Percentiles rank a stretch among this genome's conserved stretches.
These are phyloP conservation scores for Murraya koenigii DNA, from an alignment of 345 rosid species.

Conservation along the genomic window DNA sequence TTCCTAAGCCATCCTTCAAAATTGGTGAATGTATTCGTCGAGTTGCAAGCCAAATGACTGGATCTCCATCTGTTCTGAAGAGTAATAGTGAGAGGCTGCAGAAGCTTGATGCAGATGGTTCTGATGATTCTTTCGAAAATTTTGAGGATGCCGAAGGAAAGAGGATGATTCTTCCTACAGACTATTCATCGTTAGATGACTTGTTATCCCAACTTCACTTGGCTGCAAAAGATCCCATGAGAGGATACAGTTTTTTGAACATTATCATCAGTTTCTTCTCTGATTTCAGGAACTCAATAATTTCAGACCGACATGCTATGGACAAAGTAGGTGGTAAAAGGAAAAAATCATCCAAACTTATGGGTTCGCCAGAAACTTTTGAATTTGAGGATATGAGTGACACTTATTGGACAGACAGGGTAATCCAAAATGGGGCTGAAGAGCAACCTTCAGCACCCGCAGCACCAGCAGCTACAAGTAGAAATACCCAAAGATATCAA, in stretches of 20 bases:
- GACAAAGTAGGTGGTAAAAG: slow-evolving; percentile 49
- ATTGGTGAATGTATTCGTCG: slow-evolving; percentile 90
- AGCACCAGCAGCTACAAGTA: slow-evolving; percentile 12
- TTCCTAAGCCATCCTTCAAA: slow-evolving; percentile 75
- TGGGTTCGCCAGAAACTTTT: slow-evolving; percentile 65
- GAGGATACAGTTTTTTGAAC: slow-evolving; percentile 43
- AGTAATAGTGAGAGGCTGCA: slow-evolving; percentile 35
- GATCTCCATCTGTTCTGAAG: slow-evolving; percentile 63
- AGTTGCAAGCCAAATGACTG: slow-evolving; percentile 92
- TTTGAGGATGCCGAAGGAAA: slow-evolving; percentile 40
- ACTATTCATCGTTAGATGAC: slow-evolving; percentile 58
- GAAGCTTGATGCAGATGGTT: slow-evolving; percentile 41
- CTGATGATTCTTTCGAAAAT: slow-evolving; percentile 29
- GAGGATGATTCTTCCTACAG: slow-evolving; percentile 26
- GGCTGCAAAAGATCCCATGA: slow-evolving; percentile 65
- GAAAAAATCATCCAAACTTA: slow-evolving; percentile 36
- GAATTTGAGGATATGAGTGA: slow-evolving; percentile 93
- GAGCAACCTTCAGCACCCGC: slow-evolving; percentile 45
- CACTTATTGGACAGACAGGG: slow-evolving; percentile 91
- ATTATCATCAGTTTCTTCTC: slow-evolving; percentile 61
- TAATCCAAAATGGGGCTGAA: slow-evolving; percentile 83
- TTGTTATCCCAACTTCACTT: slow-evolving; percentile 60
- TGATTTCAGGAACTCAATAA: slow-evolving; percentile 65
- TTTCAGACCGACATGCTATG: slow-evolving; percentile 33
- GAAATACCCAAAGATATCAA: slow-evolving; percentile 39